A percentile compares a stretch with the other conserved stretches of the same genome.
These are phyloP conservation scores for Umbelopsis sp. DNA, from an alignment of 192 early-diverging fungal genomes.

Conservation along the genomic window DNA sequence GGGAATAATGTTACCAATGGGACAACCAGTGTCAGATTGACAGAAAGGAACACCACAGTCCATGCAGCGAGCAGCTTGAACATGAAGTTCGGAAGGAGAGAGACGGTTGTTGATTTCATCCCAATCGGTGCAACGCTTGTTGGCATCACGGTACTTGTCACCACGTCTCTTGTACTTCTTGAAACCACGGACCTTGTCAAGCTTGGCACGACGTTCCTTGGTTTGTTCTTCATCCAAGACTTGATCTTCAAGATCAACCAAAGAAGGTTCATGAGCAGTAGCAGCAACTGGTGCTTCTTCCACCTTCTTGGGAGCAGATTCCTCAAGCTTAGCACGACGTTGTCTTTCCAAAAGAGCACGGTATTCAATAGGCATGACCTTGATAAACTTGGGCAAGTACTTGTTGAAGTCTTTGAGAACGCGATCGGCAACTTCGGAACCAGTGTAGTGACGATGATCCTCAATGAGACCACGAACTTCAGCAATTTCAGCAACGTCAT, in stretches of 20 bases:
- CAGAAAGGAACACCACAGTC: slow-evolving; percentile 99
- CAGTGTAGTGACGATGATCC: slow-evolving; percentile 82
- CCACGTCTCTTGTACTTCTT: slow-evolving; percentile 89
- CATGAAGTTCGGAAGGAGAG: slow-evolving; percentile 75
- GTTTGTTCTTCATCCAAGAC: slow-evolving; percentile 77
- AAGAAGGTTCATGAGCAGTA: slow-evolving; percentile 51
- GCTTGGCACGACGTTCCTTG: slow-evolving; percentile 62
- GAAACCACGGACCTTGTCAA: slow-evolving; percentile 97
- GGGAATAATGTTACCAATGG: slow-evolving; percentile 98
- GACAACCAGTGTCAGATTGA: slow-evolving; percentile 96
- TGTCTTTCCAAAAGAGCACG: slow-evolving; percentile 74
- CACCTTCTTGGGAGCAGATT: slow-evolving; percentile 21
- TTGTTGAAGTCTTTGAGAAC: slow-evolving; percentile 72
- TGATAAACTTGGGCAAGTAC: slow-evolving; percentile 81
- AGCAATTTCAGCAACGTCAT: slow-evolving; percentile 71
- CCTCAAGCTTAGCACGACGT: slow-evolving; percentile 42
- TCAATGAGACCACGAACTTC: slow-evolving; percentile 78
- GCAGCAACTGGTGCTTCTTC: slow-evolving; percentile 1
- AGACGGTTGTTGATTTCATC: slow-evolving; percentile 94
- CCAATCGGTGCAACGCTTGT: slow-evolving; percentile 85
- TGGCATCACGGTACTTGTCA: slow-evolving; percentile 86
- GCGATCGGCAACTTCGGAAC: slow-evolving; percentile 72
- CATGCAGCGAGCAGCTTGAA: slow-evolving; percentile 97
- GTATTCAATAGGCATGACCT: slow-evolving; percentile 95
- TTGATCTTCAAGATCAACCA: slow-evolving; percentile 91